Evolutionary conservation across 768 basidiomycete species (phyloP).

Genomic region (Glaciozyma antarctica): DNA sequence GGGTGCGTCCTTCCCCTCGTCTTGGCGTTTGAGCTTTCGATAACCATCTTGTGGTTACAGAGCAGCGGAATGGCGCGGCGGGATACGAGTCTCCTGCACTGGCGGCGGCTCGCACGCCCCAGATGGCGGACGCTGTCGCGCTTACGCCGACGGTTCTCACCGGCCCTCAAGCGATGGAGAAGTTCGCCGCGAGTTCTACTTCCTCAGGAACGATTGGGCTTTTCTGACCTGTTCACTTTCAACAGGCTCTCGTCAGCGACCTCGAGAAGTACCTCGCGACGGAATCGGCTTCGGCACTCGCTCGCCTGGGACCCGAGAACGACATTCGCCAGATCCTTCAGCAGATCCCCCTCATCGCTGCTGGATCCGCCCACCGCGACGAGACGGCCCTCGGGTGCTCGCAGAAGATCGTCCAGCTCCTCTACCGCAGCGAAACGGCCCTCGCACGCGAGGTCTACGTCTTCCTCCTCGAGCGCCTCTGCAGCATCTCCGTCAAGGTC

Average conservation of each 20-base stretch:
- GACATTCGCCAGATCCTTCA: slow-evolving; percentile 76
- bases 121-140: slow-evolving; percentile 12
- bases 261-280: slow-evolving; percentile 71
- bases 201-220: neutral
- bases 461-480: slow-evolving; percentile 75
- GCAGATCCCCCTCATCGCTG: slow-evolving; percentile 72
- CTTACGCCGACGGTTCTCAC: slow-evolving; percentile 40
- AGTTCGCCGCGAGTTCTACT: slow-evolving; percentile 57
- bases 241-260: slow-evolving; percentile 51
- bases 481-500: slow-evolving; percentile 79
- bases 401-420: slow-evolving; percentile 87
- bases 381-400: slow-evolving; percentile 85
- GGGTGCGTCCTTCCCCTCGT: neutral
- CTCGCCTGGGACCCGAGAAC: slow-evolving; percentile 66
- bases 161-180: slow-evolving; percentile 79
- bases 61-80: slow-evolving; percentile 17
- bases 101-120: slow-evolving; percentile 11
- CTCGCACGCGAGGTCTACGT: slow-evolving; percentile 82
- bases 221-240: slow-evolving; percentile 31
- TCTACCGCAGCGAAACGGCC: slow-evolving; percentile 79
- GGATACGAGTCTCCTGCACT: slow-evolving; percentile 28
- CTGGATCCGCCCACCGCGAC: slow-evolving; percentile 64
- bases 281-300: slow-evolving; percentile 60
- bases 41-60: neutral
- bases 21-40: neutral